Evolutionary conservation across 306 rosid genomes (phyloP), one percentile per base, ranked within the genome.

Genomic region (Glycine tomentella): DNA sequence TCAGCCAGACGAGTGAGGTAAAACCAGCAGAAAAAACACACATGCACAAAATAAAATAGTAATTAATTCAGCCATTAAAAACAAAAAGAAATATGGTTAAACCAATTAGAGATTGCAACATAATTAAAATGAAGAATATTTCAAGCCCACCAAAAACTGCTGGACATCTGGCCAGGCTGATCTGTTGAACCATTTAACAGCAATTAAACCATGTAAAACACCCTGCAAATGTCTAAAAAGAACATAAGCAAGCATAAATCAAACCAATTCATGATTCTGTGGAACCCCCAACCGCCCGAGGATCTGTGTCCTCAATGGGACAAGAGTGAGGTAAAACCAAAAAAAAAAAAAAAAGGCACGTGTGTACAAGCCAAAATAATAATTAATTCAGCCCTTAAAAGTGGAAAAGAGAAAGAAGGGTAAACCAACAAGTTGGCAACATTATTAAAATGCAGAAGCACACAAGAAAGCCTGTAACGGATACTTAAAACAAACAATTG

Each of bases 101-200:
- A 44, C 48, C 10, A 44, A 44, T 44, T 44, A 44, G 48, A 7
- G 58, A 48, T 69, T 20, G 17, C 58, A 5, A 17, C 16, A 6
- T 70, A 31, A 70, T 13, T 70, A 31, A 70, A 70, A 49, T 12
- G 46, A 3, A 3, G 42, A 84, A 70, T 25, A 51, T 17, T 34
- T 9, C 16, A 40, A 38, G 63, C 82, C 74, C 51, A 90, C 97
- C 92, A 87, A 86, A 91, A 92, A 94, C 78, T 91, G 97, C 31
- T 92, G n/a, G n/a, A n/a, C n/a, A n/a, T n/a, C n/a, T n/a, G 97
- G 95, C 97, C 98, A 91, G 62, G 95, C 97, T 65, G 97, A 90
- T 20, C 20, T 20, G 81, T 92, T 91, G 88, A 92, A 94, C 88
- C 94, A 81, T 88, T 94, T 90, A 70, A 11, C 38, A 31, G 42